Evolutionary conservation across 371 early-diverging fungal genomes (phyloP), one percentile per base, ranked within the genome.

Genomic region (Zychaea mexicana): DNA sequence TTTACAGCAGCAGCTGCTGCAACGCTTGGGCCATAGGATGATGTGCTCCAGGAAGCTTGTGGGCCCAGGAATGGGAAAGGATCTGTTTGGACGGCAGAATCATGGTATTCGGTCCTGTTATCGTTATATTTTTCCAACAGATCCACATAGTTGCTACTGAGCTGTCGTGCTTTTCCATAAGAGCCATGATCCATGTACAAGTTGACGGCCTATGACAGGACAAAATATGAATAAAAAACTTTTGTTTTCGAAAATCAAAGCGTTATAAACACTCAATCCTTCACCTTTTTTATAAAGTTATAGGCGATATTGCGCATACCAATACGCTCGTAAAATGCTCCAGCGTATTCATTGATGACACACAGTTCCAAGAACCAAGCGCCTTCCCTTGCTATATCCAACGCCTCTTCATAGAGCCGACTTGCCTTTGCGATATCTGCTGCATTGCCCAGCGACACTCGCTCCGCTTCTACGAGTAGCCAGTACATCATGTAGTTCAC

Each of bases 11-110:
- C 46, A 3, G 22, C 39, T 10, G 24, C 4, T 9, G 28, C n/a
- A n/a, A n/a, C n/a, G n/a, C n/a, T 57, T 32, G n/a, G 31, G 22
- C 58, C 66, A 19, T 73, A 31, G 4, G 77, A 77, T 3, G 76
- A 74, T 1, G 73, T 70, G 22, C 73, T 73, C 81, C 81, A 81
- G 5, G 70, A 42, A 19, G 36, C 58, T 42, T 72, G 70, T 27
- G 75, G 72, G 21, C 67, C 73, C 58, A 81, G 54, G 59, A 74
- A 74, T 1, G 81, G 78, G 58, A 74, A 72, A 0, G 76, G 76
- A 52, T 81, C 81, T 0, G 81, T 81, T 53, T 81, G 81, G 21
- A 76, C 45, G 33, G 76, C 81, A 2, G 62, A 47, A 24, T 78
- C 76, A 31, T 69, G 68, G 2, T 64, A 57, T 33, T 72, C 78